These are phyloP conservation scores for Amoebophrya sp. DNA, from an alignment of 169 alveolate genomes.

Conservation along the genomic window DNA sequence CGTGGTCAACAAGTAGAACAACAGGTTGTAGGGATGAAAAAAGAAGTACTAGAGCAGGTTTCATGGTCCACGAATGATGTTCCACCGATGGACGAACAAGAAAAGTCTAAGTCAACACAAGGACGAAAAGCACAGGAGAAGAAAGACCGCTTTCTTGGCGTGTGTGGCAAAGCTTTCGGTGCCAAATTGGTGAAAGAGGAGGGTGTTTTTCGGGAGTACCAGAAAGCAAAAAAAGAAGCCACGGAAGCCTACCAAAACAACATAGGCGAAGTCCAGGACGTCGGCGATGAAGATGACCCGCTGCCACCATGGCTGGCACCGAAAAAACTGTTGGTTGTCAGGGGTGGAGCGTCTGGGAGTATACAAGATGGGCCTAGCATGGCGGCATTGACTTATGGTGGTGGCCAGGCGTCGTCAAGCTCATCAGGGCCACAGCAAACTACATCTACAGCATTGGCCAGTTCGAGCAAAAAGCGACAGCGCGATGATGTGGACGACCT, in stretches of 20 bases:
- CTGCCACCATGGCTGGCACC: no score
- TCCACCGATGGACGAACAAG: no score
- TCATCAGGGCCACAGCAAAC: neutral
- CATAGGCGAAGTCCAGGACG: neutral
- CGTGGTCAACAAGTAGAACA: no score
- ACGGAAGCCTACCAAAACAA: no score
- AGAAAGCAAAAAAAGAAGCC: neutral
- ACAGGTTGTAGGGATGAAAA: no score
- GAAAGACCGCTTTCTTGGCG: neutral
- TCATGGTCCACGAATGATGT: no score
- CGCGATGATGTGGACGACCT: slow-evolving; percentile 5
- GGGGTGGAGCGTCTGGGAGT: neutral
- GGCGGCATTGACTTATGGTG: neutral
- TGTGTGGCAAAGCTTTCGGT: neutral
- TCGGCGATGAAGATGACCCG: neutral
- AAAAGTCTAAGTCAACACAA: no score
- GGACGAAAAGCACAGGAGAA: neutral
- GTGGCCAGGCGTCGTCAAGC: neutral
- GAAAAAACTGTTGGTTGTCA: neutral
- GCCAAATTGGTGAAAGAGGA: neutral
- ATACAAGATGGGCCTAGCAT: neutral
- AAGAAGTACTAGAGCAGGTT: no score
- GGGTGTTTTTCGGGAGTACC: neutral
- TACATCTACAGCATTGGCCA: neutral
- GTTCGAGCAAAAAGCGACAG: neutral